phyloP scores from a whole-genome alignment of 1,284 basidiomycete species.

The Ceratobasidium sp. region DNA sequence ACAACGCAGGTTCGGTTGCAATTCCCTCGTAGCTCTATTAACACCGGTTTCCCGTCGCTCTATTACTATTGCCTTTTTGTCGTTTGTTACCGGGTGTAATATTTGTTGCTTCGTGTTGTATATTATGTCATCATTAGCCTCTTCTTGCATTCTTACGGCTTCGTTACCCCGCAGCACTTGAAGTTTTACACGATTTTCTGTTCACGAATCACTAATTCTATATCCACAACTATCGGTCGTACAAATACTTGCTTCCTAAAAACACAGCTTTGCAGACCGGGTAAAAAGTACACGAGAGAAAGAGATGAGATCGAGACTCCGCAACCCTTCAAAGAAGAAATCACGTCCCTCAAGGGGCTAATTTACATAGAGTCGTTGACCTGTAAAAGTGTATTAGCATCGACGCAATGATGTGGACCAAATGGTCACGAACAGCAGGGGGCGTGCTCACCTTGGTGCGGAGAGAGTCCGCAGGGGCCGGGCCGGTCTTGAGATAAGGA shows the following conservation, averaged over 20 bases:
- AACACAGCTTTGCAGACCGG: constrained; percentile 35
- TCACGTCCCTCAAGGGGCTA: neutral
- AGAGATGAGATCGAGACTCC: constrained; percentile 6
- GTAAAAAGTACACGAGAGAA: constrained; percentile 18
- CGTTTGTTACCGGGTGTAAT: neutral
- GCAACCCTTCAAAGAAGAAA: constrained; percentile 4
- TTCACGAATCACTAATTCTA: constrained; percentile 36
- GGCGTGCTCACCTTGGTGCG: constrained; percentile 42
- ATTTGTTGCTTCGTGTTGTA: neutral
- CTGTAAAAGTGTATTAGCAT: constrained; percentile 19
- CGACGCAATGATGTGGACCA: neutral
- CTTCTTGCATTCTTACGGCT: neutral
- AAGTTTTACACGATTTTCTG: neutral
- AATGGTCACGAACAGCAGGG: constrained; percentile 30
- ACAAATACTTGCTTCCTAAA: constrained; percentile 26
- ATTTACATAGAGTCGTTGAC: constrained; percentile 43
- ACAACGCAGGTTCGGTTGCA: neutral
- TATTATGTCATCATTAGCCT: neutral
- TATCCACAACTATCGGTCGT: constrained; percentile 33
- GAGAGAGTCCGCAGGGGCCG: constrained; percentile 39
- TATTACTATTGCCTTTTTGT: neutral
- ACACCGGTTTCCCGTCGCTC: neutral
- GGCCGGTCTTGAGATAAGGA: constrained; percentile 43
- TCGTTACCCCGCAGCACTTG: neutral
- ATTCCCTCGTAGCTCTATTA: neutral